Percentiles rank a stretch among this genome's conserved stretches.
phyloP scores from a whole-genome alignment of 371 early-diverging fungal species.

The Enterospora canceri region DNA sequence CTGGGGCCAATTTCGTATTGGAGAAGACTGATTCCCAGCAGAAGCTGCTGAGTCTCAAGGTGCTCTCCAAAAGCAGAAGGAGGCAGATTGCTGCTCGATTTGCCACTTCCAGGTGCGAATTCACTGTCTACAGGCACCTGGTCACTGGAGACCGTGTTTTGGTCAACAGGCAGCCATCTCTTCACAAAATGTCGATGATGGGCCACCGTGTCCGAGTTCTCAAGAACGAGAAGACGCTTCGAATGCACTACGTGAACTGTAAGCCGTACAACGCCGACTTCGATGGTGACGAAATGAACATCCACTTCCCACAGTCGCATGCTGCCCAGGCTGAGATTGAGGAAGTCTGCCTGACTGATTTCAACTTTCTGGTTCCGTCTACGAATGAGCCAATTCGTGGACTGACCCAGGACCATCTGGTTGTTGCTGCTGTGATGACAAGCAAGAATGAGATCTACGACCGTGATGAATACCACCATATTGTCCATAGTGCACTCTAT shows the following conservation, averaged over 20 bases:
- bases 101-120: slow-evolving; percentile 3
- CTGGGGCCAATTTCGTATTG: slow-evolving; percentile 66
- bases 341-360: slow-evolving; percentile 79
- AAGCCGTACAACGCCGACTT: slow-evolving; percentile 97
- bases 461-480: slow-evolving; percentile 75
- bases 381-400: slow-evolving; percentile 93
- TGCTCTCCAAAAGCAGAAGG: slow-evolving; percentile 70
- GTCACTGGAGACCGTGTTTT: slow-evolving; percentile 87
- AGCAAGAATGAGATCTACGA: slow-evolving; percentile 74
- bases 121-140: slow-evolving; percentile 74
- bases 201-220: slow-evolving; percentile 88
- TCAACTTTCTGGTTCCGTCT: slow-evolving; percentile 91
- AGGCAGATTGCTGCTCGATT: slow-evolving; percentile 85
- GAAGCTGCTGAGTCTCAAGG: slow-evolving; percentile 63
- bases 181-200: slow-evolving; percentile 98
- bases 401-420: slow-evolving; percentile 96
- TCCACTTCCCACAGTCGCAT: slow-evolving; percentile 95
- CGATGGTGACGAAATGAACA: slow-evolving; percentile 99
- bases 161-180: slow-evolving; percentile 95
- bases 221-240: slow-evolving; percentile 88
- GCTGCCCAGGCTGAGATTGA: slow-evolving; percentile 82
- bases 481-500: slow-evolving; percentile 68
- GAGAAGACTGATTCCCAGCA: slow-evolving; percentile 20
- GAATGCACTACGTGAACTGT: slow-evolving; percentile 95
- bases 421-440: slow-evolving; percentile 81